phyloP scores from a whole-genome alignment of 305 asterid genomes.

The Solanum aculeatissimum region DNA sequence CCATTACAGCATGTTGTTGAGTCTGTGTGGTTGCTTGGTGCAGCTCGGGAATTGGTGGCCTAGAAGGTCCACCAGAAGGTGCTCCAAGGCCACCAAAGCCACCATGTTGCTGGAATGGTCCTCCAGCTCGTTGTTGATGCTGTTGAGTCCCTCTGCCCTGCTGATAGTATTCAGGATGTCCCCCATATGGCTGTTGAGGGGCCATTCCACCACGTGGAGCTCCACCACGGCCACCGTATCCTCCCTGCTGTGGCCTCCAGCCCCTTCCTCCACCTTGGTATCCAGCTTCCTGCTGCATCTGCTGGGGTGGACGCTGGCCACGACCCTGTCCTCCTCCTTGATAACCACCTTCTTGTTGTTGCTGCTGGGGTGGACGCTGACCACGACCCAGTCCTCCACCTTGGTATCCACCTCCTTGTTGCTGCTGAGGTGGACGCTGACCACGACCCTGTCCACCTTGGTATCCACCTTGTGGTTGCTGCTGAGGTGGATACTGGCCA shows the following conservation, averaged over 20 bases:
- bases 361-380: slow-evolving; percentile 44
- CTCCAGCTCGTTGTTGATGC: slow-evolving; percentile 53
- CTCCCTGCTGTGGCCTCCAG: slow-evolving; percentile 61
- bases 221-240: slow-evolving; percentile 50
- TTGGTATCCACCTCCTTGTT: slow-evolving; percentile 41
- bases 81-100: slow-evolving; percentile 49
- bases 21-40: slow-evolving; percentile 84
- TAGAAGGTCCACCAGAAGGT: slow-evolving; percentile 60
- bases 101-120: slow-evolving; percentile 39
- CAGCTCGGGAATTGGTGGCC: slow-evolving; percentile 89
- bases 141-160: slow-evolving; percentile 21
- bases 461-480: slow-evolving; percentile 40
- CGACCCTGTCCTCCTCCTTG: slow-evolving; percentile 54
- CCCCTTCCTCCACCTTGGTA: slow-evolving; percentile 60
- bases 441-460: slow-evolving; percentile 49
- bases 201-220: slow-evolving; percentile 36
- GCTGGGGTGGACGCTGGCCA: slow-evolving; percentile 47
- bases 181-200: slow-evolving; percentile 49
- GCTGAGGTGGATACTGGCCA: slow-evolving; percentile 43
- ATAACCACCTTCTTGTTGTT: slow-evolving; percentile 38
- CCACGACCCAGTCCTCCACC: slow-evolving; percentile 48
- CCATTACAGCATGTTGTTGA: slow-evolving; percentile 36
- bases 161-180: slow-evolving; percentile 31
- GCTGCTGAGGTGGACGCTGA: slow-evolving; percentile 43
- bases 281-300: slow-evolving; percentile 46